These are phyloP conservation scores for Incumbomyces lentus DNA, from an alignment of 2,329 filamentous ascomycete species.

Conservation along the genomic window DNA sequence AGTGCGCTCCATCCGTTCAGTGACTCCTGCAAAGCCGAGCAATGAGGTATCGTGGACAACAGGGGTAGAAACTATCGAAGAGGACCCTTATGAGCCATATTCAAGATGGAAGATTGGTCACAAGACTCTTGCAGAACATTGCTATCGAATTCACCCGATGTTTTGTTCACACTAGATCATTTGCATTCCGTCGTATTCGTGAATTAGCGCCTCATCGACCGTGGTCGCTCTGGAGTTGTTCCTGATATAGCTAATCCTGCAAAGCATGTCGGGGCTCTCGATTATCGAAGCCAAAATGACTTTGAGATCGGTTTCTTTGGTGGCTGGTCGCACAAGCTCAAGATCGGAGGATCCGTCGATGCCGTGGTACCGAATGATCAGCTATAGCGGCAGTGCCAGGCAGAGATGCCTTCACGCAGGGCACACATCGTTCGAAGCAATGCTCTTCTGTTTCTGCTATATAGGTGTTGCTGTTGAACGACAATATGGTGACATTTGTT, in stretches of 20 bases:
- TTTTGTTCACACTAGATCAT: neutral
- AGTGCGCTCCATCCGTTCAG: neutral
- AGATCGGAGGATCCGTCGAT: neutral
- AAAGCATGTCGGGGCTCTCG: neutral
- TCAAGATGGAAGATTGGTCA: neutral
- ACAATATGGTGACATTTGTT: too few species aligned
- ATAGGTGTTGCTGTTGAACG: too few species aligned
- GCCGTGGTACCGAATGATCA: neutral
- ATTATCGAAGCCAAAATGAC: neutral
- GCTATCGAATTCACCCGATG: slow-evolving; percentile 2
- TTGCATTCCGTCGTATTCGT: slow-evolving; percentile 6
- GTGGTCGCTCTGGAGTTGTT: slow-evolving; percentile 2
- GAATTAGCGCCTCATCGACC: neutral
- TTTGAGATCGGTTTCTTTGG: neutral
- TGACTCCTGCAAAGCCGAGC: neutral
- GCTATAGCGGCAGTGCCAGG: neutral
- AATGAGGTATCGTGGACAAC: neutral
- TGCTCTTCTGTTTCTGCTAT: too few species aligned
- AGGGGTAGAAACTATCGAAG: too few species aligned
- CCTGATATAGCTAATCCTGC: slow-evolving; percentile 5
- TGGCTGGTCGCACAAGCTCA: neutral
- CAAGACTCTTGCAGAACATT: neutral
- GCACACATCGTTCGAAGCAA: too few species aligned
- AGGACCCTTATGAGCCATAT: slow-evolving; percentile 5
- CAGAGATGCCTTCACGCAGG: too few species aligned